Evolutionary conservation across 331 rosid genomes (phyloP), one percentile per base, ranked within the genome.

Genomic region (Dryas integrifolia): DNA sequence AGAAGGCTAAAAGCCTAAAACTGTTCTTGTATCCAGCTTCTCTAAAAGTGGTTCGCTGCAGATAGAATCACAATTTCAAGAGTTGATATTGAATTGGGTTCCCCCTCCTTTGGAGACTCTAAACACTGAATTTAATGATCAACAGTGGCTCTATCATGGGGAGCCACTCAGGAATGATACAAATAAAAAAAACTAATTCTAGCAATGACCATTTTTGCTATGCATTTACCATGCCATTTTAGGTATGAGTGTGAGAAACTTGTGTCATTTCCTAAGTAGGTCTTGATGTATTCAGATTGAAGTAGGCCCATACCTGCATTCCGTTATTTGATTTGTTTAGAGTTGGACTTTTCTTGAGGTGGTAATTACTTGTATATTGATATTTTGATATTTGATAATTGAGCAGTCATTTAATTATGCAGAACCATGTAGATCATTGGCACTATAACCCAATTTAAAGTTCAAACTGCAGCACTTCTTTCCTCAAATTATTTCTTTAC

Each of bases 61-160:
- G 73, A 40, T 40, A 11, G 51, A 69, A 7, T 53, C 50, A 16
- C 18, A 43, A 55, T 56, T 43, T 15, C 24, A 1, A 13, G 65
- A 70, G 65, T 30, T 70, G 14, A 14, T 57, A 21, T 56, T n/a
- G 2, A 56, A 70, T 24, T 56, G 75, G 75, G 55, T 21, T 56
- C 65, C 65, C 24, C 55, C 65, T 4, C 45, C 55, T 15, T 55
- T 70, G 45, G 26, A 56, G 5, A 44, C 65, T 41, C 24, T 1
- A 10, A 44, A 44, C 53, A 70, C 26, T 2, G 75, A 44, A 4
- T 43, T 45, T 13, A 9, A 60, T 5, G 56, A 70, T 70, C 65
- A n/a, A 12, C 61, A 51, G 11, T 69, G 74, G 75, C 65, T 44
- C 55, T 7, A 12, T 70, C 30, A 56, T 56, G 13, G 47, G n/a